A percentile compares a stretch with the other conserved stretches of the same genome.
Conservation (phyloP, 768 basidiomycete species). For the Boletus speciosus region DNA sequence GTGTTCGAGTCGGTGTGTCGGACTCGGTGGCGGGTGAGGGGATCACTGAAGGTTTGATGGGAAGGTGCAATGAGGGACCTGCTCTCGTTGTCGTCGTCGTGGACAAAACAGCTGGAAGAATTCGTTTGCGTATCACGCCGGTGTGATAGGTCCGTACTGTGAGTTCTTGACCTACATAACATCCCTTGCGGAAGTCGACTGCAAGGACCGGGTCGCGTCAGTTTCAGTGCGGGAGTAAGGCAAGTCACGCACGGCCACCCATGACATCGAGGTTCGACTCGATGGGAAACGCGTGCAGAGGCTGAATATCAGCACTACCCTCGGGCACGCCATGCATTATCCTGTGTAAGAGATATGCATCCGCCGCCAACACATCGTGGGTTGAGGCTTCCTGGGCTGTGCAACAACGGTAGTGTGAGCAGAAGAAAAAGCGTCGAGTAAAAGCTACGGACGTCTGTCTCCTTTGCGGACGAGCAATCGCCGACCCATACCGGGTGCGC, state of each 20-base stretch:
- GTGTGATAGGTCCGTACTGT: slow-evolving; percentile 97
- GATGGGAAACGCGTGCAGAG: slow-evolving; percentile 83
- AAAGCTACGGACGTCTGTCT: slow-evolving; percentile 60
- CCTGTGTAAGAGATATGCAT: slow-evolving; percentile 74
- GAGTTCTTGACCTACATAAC: slow-evolving; percentile 96
- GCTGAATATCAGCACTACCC: slow-evolving; percentile 70
- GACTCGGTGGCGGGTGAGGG: slow-evolving; percentile 5
- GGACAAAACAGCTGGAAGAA: slow-evolving; percentile 69
- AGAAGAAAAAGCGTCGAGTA: neutral
- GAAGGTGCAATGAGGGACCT: slow-evolving; percentile 19
- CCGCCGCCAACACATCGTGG: slow-evolving; percentile 49
- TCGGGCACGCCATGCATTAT: slow-evolving; percentile 86
- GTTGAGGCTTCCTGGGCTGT: slow-evolving; percentile 53
- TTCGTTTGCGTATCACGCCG: slow-evolving; percentile 85
- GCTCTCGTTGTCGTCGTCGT: slow-evolving; percentile 24
- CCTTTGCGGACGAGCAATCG: slow-evolving; percentile 70
- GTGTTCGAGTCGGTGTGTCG: slow-evolving; percentile 34
- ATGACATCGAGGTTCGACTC: slow-evolving; percentile 94
- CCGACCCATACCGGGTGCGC: slow-evolving; percentile 76
- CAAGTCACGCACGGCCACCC: slow-evolving; percentile 71
- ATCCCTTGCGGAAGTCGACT: slow-evolving; percentile 98
- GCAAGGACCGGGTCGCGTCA: slow-evolving; percentile 15
- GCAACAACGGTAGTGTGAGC: slow-evolving; percentile 5
- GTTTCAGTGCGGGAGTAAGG: neutral
- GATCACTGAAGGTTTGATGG: slow-evolving; percentile 24